Evolutionary conservation across 495 filamentous ascomycete species (phyloP), one percentile per base, ranked within the genome.

Genomic region (Glutinoglossum americanum): DNA sequence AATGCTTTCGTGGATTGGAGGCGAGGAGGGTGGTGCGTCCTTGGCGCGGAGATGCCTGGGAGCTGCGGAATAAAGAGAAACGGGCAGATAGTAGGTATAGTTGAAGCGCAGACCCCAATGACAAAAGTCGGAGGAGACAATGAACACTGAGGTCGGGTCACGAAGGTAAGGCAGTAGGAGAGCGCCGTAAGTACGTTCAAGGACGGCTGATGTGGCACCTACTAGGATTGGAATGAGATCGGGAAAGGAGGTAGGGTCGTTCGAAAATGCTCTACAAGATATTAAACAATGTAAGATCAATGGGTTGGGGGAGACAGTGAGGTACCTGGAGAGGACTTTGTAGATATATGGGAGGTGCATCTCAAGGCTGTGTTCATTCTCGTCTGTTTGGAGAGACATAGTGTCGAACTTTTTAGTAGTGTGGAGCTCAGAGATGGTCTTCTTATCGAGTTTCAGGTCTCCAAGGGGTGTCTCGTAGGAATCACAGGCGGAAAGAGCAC

Each of bases 321-420:
- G 78, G 0, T 72, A 80, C 64, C 73, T 74, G 27, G 78, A 74
- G 15, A 87, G 72, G 47, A 89, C 79, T 67, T 90, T 89, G 76
- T 92, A 87, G 61, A 97, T 81, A 64, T 92, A 97, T 1, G 92
- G 92, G 0, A 96, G 74, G 62, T 99, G 92, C 81, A 97, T 94
- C 70, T 97, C 93, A 26, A 97, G 80, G 55, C 87, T 94, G 69
- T 99, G 92, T 68, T 99, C 92, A 33, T 79, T 82, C 60, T 89
- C 82, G 62, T 99, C 92, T 10, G 79, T 72, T 3, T 73, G 67
- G 28, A 65, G 66, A 0, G 78, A 76, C 77, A 95, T 89, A n/a
- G 74, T 77, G n/a, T 80, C 76, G 66, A 96, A 94, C 54, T 72
- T 71, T 19, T 76, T 76, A 9, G 80, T 82, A 4, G 71, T 62